Evolutionary conservation across 441 rosid species (phyloP).

Genomic region (Bruguiera hainesii): DNA sequence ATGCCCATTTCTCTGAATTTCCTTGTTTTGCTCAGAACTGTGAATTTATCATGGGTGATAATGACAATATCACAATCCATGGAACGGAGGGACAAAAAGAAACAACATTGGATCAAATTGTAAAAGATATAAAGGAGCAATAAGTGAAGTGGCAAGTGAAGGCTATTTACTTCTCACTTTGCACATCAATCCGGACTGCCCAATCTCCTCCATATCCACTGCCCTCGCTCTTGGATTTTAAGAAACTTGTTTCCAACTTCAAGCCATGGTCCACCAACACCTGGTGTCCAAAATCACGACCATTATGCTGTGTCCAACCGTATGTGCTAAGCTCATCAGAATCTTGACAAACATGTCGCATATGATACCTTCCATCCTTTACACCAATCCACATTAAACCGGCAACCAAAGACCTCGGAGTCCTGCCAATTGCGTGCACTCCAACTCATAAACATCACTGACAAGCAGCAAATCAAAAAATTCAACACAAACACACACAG

Average conservation of each 20-base stretch:
- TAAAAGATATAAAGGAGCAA: not conserved
- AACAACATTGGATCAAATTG: not conserved
- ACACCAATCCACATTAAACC: conserved; percentile 99
- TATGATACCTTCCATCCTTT: conserved; percentile 64
- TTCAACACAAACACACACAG: not conserved
- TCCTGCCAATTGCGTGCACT: conserved; percentile 40
- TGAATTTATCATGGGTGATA: conserved; percentile 18
- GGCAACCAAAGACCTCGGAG: conserved; percentile 71
- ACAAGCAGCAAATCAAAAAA: not conserved
- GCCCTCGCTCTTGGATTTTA: conserved; percentile 62
- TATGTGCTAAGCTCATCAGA: conserved; percentile 69
- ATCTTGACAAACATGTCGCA: conserved; percentile 90
- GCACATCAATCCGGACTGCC: conserved; percentile 69
- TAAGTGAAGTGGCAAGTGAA: conserved; percentile 11
- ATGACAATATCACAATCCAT: not conserved
- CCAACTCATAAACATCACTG: no score
- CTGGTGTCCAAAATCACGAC: conserved; percentile 86
- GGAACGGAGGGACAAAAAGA: not conserved
- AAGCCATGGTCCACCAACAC: conserved; percentile 70
- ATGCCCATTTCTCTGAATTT: conserved; percentile 56
- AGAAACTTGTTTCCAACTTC: conserved; percentile 71
- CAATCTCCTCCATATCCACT: conserved; percentile 99
- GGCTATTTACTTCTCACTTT: conserved; percentile 49
- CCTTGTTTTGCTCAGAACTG: conserved; percentile 44
- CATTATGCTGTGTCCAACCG: conserved; percentile 93